Conservation (phyloP, 2,329 filamentous ascomycete genomes). For the Calonectria hongkongensis region DNA sequence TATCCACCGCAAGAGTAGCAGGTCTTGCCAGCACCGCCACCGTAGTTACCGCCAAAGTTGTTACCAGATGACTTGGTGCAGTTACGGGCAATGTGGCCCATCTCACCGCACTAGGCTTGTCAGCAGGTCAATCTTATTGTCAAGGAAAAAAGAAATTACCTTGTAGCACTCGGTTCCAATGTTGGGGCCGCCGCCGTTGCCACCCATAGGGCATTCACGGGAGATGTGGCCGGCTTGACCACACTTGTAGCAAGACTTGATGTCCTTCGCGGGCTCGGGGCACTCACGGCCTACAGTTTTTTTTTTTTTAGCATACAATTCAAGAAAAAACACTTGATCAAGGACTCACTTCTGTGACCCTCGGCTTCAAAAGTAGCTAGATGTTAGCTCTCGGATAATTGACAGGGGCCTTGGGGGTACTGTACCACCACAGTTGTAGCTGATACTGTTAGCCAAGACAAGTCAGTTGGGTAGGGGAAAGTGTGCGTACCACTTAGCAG, state of each 20-base stretch:
- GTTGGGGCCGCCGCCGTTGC: constrained; percentile 63
- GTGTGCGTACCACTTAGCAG: constrained; percentile 83
- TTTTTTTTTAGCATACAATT: constrained; percentile 20
- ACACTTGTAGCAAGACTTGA: constrained; percentile 85
- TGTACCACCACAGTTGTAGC: constrained; percentile 89
- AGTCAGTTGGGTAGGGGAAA: neutral
- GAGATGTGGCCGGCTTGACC: constrained; percentile 92
- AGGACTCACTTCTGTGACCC: constrained; percentile 85
- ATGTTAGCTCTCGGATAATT: constrained; percentile 50
- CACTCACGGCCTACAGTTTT: constrained; percentile 87
- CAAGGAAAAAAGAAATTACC: constrained; percentile 57
- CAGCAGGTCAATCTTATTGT: constrained; percentile 29
- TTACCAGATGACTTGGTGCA: constrained; percentile 79
- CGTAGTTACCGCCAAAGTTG: constrained; percentile 68
- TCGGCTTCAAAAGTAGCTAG: constrained; percentile 63
- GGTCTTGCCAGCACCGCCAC: constrained; percentile 81
- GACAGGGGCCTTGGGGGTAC: neutral
- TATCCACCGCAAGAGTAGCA: constrained; percentile 99
- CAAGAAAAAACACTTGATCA: neutral
- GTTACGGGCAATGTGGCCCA: constrained; percentile 96
- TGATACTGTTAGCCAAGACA: constrained; percentile 57
- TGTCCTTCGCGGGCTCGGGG: constrained; percentile 91
- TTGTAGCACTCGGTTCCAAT: constrained; percentile 89
- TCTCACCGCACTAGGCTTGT: constrained; percentile 83
- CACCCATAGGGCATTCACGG: constrained; percentile 83